Evolutionary conservation across 805 yeast species (phyloP).

Genomic region (Metschnikowia noctiluminum): DNA sequence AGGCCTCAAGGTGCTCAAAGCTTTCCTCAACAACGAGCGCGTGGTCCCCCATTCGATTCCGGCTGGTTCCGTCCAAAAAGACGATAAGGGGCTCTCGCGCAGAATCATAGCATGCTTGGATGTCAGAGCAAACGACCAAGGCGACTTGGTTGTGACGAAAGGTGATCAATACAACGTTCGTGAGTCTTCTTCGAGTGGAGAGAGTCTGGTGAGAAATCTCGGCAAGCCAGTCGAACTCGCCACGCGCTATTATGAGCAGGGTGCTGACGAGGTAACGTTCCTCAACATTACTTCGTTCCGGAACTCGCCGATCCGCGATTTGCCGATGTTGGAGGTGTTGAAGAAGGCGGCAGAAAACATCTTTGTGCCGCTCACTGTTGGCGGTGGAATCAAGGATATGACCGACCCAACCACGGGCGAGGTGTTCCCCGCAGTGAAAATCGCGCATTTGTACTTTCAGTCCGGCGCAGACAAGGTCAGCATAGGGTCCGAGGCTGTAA

Average conservation of each 20-base stretch:
- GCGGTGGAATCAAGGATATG: slow-evolving; percentile 95
- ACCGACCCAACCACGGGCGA: slow-evolving; percentile 78
- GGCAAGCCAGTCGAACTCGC: slow-evolving; percentile 98
- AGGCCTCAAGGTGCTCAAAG: slow-evolving; percentile 72
- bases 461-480: slow-evolving; percentile 98
- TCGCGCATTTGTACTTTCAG: slow-evolving; percentile 86
- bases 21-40: slow-evolving; percentile 57
- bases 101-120: slow-evolving; percentile 95
- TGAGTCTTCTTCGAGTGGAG: slow-evolving; percentile 47
- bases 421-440: slow-evolving; percentile 76
- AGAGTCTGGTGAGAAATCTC: slow-evolving; percentile 74
- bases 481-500: slow-evolving; percentile 96
- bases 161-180: slow-evolving; percentile 99
- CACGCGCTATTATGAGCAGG: slow-evolving; percentile 82
- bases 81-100: slow-evolving; percentile 63
- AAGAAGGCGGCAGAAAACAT: slow-evolving; percentile 80
- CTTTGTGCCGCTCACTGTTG: slow-evolving; percentile 96
- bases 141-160: slow-evolving; percentile 95
- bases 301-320: slow-evolving; percentile 86
- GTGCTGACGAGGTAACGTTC: slow-evolving; percentile 96
- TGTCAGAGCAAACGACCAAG: slow-evolving; percentile 91
- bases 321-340: slow-evolving; percentile 93
- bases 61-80: not conserved
- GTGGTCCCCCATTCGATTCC: not conserved
- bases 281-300: slow-evolving; percentile 94